Percentiles rank a stretch among this genome's conserved stretches.
These are phyloP conservation scores for Phoma sp. DNA, from an alignment of 2,329 filamentous ascomycete genomes.

Conservation along the genomic window DNA sequence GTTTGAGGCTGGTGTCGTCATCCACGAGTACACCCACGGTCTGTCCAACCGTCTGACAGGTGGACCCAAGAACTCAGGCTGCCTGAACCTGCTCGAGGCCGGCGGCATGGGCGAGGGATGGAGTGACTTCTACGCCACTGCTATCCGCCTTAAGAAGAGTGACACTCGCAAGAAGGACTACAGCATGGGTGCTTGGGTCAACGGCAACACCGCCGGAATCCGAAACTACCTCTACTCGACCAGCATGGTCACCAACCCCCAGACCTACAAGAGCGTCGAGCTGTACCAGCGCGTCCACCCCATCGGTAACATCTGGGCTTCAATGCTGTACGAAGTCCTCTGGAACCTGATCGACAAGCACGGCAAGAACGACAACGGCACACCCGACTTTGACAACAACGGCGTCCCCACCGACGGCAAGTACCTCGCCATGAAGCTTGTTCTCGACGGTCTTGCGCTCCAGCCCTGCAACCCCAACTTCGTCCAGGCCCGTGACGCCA, in stretches of 20 bases:
- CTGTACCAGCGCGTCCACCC: constrained; percentile 51
- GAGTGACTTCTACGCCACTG: constrained; percentile 63
- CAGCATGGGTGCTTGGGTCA: constrained; percentile 59
- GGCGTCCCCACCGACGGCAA: constrained; percentile 61
- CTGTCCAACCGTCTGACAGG: constrained; percentile 66
- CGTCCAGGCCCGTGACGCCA: constrained; percentile 60
- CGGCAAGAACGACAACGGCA: constrained; percentile 55
- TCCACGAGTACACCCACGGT: constrained; percentile 57
- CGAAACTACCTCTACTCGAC: constrained; percentile 61
- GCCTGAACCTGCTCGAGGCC: constrained; percentile 56
- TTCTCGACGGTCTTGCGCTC: constrained; percentile 60
- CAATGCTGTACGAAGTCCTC: constrained; percentile 62
- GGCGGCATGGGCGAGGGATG: constrained; percentile 67
- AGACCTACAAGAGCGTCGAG: constrained; percentile 57
- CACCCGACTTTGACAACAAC: constrained; percentile 52
- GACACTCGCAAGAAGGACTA: constrained; percentile 58
- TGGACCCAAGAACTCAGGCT: constrained; percentile 61
- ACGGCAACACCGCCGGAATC: constrained; percentile 54
- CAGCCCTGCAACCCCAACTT: constrained; percentile 65
- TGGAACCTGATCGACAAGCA: constrained; percentile 66
- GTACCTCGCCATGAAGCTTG: constrained; percentile 60
- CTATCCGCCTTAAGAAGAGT: constrained; percentile 55
- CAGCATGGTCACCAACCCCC: constrained; percentile 56
- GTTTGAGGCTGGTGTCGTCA: constrained; percentile 67
- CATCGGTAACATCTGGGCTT: constrained; percentile 61